phyloP scores from a whole-genome alignment of 2,329 filamentous ascomycete genomes.

The Hypoxylon sp. region DNA sequence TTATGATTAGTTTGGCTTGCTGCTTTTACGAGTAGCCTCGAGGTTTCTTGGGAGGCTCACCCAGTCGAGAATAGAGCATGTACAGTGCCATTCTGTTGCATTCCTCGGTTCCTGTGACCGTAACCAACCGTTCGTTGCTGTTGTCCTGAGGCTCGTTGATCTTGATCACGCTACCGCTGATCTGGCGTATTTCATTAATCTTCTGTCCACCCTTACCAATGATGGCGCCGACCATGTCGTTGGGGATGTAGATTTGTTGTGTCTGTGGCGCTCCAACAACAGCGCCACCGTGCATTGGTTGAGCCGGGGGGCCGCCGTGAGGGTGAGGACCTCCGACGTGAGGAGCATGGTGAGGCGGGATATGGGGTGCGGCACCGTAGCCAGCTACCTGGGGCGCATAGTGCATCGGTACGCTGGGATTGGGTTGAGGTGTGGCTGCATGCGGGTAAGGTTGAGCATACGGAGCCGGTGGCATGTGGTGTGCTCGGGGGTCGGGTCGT shows the following conservation, averaged over 20 bases:
- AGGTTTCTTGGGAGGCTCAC: constrained; percentile 65
- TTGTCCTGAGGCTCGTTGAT: constrained; percentile 99
- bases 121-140: constrained; percentile 97
- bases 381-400: constrained; percentile 84
- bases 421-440: constrained; percentile 70
- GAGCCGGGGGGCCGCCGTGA: constrained; percentile 77
- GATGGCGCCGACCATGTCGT: constrained; percentile 99
- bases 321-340: constrained; percentile 74
- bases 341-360: constrained; percentile 78
- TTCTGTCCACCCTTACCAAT: constrained; percentile 99
- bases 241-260: constrained; percentile 98
- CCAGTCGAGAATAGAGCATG: constrained; percentile 98
- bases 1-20: constrained; percentile 48
- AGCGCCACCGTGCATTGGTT: constrained; percentile 76
- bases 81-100: constrained; percentile 99
- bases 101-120: constrained; percentile 96
- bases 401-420: constrained; percentile 77
- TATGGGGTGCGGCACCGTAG: constrained; percentile 85
- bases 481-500: constrained; percentile 79
- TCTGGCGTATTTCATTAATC: constrained; percentile 98
- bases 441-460: constrained; percentile 83
- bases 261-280: constrained; percentile 88
- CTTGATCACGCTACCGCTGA: constrained; percentile 98
- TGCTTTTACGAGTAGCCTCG: constrained; percentile 1
- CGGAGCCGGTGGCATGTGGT: constrained; percentile 81